phyloP scores from a whole-genome alignment of 768 basidiomycete genomes.

The Mycena indigotica region DNA sequence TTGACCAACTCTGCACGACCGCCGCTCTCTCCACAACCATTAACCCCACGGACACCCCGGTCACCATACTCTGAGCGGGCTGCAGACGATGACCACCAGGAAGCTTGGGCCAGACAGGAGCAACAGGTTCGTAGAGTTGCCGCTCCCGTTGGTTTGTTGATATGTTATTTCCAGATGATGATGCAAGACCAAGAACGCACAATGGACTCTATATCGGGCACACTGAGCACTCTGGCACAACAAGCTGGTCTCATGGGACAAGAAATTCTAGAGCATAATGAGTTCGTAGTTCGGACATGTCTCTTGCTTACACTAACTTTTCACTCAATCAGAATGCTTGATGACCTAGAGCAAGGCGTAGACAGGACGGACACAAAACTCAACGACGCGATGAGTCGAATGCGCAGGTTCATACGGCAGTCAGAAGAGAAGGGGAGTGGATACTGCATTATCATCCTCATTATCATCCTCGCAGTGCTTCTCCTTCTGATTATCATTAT shows the following conservation, averaged over 20 bases:
- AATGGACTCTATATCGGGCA: constrained; percentile 85
- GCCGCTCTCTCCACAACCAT: constrained; percentile 24
- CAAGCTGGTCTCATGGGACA: constrained; percentile 95
- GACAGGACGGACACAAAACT: constrained; percentile 71
- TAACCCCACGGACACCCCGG: constrained; percentile 24
- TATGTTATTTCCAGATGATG: constrained; percentile 62
- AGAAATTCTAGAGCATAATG: constrained; percentile 89
- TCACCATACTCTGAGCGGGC: constrained; percentile 39
- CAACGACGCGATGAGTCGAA: constrained; percentile 60
- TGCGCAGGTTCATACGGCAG: constrained; percentile 81
- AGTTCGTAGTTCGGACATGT: constrained; percentile 49
- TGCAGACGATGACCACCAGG: constrained; percentile 57
- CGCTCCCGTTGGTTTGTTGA: neutral
- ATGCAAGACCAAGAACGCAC: constrained; percentile 88
- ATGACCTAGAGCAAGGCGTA: constrained; percentile 74
- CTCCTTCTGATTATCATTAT: constrained; percentile 80
- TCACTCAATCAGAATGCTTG: constrained; percentile 62
- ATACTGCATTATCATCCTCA: constrained; percentile 87
- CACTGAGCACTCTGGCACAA: constrained; percentile 78
- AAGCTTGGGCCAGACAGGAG: constrained; percentile 83
- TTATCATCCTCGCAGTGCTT: constrained; percentile 75
- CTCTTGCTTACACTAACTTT: neutral
- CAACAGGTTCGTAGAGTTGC: constrained; percentile 75
- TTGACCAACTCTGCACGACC: constrained; percentile 37
- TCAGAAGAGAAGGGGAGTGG: constrained; percentile 90